A percentile compares a stretch with the other conserved stretches of the same genome.
phyloP scores from a whole-genome alignment of 192 early-diverging fungal species.

The Entomortierella lignicola region DNA sequence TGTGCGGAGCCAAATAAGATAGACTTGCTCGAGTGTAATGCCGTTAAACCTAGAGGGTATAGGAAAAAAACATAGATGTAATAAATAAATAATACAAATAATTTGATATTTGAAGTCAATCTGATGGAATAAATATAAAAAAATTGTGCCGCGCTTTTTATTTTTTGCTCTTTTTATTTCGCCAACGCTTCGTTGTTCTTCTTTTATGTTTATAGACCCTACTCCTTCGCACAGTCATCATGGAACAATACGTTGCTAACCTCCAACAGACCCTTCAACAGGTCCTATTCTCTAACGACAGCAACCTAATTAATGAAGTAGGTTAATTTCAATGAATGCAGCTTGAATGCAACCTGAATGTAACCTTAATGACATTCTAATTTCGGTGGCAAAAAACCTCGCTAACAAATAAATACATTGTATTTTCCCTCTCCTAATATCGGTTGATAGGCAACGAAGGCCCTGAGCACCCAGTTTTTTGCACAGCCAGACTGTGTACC shows the following conservation, averaged over 20 bases:
- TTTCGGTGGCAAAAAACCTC: too few species aligned
- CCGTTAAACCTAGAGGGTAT: too few species aligned
- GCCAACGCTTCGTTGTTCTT: too few species aligned
- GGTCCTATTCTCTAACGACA: conserved; percentile 65
- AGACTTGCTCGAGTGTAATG: too few species aligned
- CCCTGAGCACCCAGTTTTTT: conserved; percentile 82
- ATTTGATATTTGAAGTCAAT: too few species aligned
- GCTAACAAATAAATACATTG: too few species aligned
- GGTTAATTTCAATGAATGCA: background rate
- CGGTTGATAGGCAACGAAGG: conserved; percentile 69
- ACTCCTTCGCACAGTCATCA: conserved; percentile 12
- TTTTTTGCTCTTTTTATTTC: conserved; percentile 11
- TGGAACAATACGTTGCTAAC: conserved; percentile 67
- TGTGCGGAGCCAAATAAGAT: conserved; percentile 34
- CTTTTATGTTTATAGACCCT: background rate
- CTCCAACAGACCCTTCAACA: conserved; percentile 68
- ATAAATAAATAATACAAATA: too few species aligned
- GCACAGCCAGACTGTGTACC: conserved; percentile 78
- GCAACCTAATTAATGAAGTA: conserved; percentile 65
- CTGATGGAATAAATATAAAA: too few species aligned
- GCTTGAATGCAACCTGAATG: background rate
- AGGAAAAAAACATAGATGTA: too few species aligned
- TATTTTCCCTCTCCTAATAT: background rate
- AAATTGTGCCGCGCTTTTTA: background rate
- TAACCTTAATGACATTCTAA: background rate